phyloP scores from a whole-genome alignment of 306 rosid genomes.

The Quercus robur region DNA sequence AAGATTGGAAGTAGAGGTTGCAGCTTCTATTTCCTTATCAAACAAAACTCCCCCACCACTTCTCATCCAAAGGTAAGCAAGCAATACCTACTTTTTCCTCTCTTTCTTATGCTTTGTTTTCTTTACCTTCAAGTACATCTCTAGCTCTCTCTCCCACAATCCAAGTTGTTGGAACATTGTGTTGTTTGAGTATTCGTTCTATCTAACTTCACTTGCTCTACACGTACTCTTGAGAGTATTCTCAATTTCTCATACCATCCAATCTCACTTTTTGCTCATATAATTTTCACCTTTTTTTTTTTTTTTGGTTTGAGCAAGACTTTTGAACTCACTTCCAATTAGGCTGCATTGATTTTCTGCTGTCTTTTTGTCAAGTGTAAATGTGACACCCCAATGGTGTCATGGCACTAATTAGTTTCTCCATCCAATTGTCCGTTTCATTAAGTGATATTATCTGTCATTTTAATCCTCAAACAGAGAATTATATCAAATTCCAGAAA shows the following conservation, averaged over 20 bases:
- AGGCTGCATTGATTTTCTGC: conserved; percentile 12
- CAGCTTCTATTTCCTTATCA: too few species aligned
- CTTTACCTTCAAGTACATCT: conserved; percentile 80
- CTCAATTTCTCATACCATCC: conserved; percentile 14
- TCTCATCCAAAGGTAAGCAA: too few species aligned
- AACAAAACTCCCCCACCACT: too few species aligned
- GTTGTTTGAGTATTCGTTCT: conserved; percentile 46
- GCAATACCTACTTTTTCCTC: conserved; percentile 46
- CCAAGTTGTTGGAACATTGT: conserved; percentile 45
- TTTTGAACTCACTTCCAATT: conserved; percentile 16
- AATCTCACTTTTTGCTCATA: conserved; percentile 18
- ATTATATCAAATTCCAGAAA: conserved; percentile 14
- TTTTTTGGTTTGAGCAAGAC: conserved; percentile 7
- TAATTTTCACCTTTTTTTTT: neutral
- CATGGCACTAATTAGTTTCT: conserved; percentile 19
- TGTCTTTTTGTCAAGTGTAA: neutral
- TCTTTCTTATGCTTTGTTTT: conserved; percentile 20
- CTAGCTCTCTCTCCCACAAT: conserved; percentile 27
- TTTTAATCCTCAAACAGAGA: conserved; percentile 21
- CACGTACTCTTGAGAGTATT: conserved; percentile 44
- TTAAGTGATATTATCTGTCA: conserved; percentile 22
- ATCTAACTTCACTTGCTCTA: conserved; percentile 53
- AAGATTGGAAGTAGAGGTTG: too few species aligned
- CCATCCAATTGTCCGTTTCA: conserved; percentile 26
- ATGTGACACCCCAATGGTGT: conserved; percentile 12